Percentiles rank a stretch among this genome's conserved stretches.
These are phyloP conservation scores for Termitomyces sp. DNA, from an alignment of 768 basidiomycete genomes.

Conservation along the genomic window DNA sequence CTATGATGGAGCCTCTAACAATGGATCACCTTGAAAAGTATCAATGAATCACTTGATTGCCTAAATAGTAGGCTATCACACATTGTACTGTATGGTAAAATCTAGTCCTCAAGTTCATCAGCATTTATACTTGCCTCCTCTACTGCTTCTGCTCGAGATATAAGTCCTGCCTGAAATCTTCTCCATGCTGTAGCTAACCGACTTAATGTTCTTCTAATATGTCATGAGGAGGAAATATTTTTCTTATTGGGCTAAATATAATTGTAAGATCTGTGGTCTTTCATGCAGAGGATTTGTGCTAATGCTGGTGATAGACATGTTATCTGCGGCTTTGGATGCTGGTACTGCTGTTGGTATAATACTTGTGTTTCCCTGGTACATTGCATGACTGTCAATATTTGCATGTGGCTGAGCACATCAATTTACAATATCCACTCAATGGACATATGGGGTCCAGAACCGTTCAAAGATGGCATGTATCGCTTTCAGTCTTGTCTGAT, in stretches of 20 bases:
- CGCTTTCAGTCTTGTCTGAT: background rate
- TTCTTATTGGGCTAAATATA: conserved; percentile 76
- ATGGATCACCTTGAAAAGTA: no score
- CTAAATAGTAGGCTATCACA: no score
- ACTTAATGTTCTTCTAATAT: conserved; percentile 59
- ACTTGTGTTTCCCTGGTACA: conserved; percentile 66
- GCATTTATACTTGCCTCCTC: background rate
- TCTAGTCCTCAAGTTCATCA: no score
- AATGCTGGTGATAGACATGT: conserved; percentile 44
- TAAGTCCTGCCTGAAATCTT: background rate
- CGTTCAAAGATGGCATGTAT: conserved; percentile 33
- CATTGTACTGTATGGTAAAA: no score
- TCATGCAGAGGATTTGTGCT: background rate
- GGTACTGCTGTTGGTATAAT: conserved; percentile 67
- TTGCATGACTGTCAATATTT: conserved; percentile 5
- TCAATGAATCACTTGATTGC: no score
- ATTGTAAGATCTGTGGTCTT: conserved; percentile 43
- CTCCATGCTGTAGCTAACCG: conserved; percentile 8
- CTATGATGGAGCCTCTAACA: no score
- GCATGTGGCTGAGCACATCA: conserved; percentile 5
- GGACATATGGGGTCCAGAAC: conserved; percentile 34
- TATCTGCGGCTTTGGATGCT: conserved; percentile 73
- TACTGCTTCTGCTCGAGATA: background rate
- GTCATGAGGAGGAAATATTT: conserved; percentile 64
- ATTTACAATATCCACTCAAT: conserved; percentile 43